phyloP scores from a whole-genome alignment of 2,329 filamentous ascomycete species.

The Fusarium acutatum region DNA sequence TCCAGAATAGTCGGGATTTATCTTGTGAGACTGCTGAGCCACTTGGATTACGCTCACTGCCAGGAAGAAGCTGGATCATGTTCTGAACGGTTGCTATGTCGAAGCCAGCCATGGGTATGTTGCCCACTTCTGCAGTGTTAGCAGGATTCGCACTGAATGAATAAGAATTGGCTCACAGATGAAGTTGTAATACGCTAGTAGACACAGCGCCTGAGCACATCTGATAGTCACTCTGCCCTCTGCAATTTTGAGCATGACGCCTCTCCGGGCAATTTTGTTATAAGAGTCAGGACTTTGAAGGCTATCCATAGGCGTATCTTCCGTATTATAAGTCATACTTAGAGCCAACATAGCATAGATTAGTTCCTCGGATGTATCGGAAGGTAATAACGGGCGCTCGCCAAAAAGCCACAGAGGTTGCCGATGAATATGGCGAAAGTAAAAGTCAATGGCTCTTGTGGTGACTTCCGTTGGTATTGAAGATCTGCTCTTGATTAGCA shows the following conservation, averaged over 20 bases:
- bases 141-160: no score
- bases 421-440: constrained; percentile 17
- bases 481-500: neutral
- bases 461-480: neutral
- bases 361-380: neutral
- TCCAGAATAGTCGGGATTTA: constrained; percentile 8
- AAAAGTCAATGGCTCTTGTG: constrained; percentile 4
- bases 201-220: constrained; percentile 4
- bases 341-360: constrained; percentile 6
- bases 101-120: constrained; percentile 11
- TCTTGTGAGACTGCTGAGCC: neutral
- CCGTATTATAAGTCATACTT: neutral
- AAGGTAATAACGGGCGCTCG: neutral
- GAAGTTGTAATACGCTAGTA: constrained; percentile 10
- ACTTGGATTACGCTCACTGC: rapidly evolving
- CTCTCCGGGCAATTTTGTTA: neutral
- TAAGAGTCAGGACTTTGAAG: constrained; percentile 1
- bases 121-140: neutral
- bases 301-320: neutral
- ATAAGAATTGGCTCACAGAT: neutral
- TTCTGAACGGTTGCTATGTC: constrained; percentile 16
- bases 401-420: constrained; percentile 28
- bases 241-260: constrained; percentile 12
- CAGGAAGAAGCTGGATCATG: neutral
- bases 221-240: constrained; percentile 1